phyloP scores from a whole-genome alignment of 2,329 filamentous ascomycete species.

The Fusarium anthophilum region DNA sequence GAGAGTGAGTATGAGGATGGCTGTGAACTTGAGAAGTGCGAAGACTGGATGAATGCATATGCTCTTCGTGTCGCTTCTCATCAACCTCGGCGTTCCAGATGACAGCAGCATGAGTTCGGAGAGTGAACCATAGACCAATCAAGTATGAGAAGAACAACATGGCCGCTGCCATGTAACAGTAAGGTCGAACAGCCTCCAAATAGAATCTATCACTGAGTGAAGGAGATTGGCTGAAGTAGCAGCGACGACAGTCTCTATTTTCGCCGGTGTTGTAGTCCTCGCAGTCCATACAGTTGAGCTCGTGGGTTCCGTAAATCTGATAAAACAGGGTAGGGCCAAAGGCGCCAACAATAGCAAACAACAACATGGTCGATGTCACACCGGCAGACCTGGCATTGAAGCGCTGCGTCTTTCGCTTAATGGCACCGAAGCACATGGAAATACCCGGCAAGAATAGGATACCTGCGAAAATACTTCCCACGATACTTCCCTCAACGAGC shows the following conservation, averaged over 20 bases:
- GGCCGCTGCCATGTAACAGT: conserved; percentile 87
- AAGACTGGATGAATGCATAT: conserved; percentile 47
- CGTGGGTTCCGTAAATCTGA: conserved; percentile 97
- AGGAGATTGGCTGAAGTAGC: conserved; percentile 91
- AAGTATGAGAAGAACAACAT: conserved; percentile 92
- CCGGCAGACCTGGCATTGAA: conserved; percentile 97
- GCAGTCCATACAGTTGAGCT: conserved; percentile 83
- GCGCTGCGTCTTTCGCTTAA: conserved; percentile 97
- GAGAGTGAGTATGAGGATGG: conserved; percentile 50
- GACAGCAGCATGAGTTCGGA: conserved; percentile 93
- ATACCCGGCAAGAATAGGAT: conserved; percentile 93
- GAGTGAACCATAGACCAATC: conserved; percentile 93
- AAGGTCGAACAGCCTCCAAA: conserved; percentile 87
- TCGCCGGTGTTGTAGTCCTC: conserved; percentile 56
- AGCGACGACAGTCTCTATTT: conserved; percentile 84
- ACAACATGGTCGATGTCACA: conserved; percentile 96
- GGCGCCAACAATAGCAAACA: conserved; percentile 94
- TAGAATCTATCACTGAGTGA: conserved; percentile 90
- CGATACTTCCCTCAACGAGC: conserved; percentile 94
- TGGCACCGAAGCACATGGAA: conserved; percentile 98
- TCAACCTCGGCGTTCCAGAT: conserved; percentile 92
- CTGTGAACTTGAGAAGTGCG: conserved; percentile 49
- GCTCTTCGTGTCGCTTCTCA: conserved; percentile 75
- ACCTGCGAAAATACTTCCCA: conserved; percentile 97
- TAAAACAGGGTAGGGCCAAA: conserved; percentile 98